Base-by-base conservation (phyloP, 2,329 filamentous ascomycete genomes). In the Truncatella angustata region DNA sequence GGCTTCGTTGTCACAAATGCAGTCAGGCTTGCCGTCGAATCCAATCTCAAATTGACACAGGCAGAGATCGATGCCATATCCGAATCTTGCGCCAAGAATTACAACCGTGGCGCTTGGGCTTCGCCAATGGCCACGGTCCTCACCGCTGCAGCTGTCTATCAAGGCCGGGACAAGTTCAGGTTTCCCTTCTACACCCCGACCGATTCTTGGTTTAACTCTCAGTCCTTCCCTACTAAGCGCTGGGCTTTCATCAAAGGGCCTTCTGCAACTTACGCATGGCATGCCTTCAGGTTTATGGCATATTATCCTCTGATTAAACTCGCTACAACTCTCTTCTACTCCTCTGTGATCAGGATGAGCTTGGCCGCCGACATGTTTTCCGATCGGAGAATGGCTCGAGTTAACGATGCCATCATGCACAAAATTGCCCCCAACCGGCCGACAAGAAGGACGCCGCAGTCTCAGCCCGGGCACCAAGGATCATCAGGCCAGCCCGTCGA, bases 111-210 rank as follows among this genome's bases (percentile, higher is more conserved):
- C 5, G 52, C 63, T 11, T 68, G 63, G 57, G 60, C 62, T 48
- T 56, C 61, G 53, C 61, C 66, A 16, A 54, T 66, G 20, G 53
- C 61, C 1, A 2, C 58, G 0, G 59, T 52, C 16, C 12, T 65
- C 1, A 62, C 69, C 5, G 52, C 48, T 3, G 57, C 53, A 40
- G 26, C 68, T 46, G 53, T 70, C 1, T 66, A 60, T 30, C 53
- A 58, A 9, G 62, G 64, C 4, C 65, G 68, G 36, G 56, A 56
- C 18, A 68, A 60, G 3, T 73, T 69, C 58, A 66, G 63, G 5
- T 76, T 77, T 56, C 72, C 73, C 14, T 65, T 76, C 36, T 71
- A 66, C 59, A 64, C 60, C 34, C 71, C 72, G 2, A 66, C 68
- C 40, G 58, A 62, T 34, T 10, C 26, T 4, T 58, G 43, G 24